Evolutionary conservation across 257 asterid genomes (phyloP), one percentile per base, ranked within the genome.

Genomic region (Linderniella brevidens): DNA sequence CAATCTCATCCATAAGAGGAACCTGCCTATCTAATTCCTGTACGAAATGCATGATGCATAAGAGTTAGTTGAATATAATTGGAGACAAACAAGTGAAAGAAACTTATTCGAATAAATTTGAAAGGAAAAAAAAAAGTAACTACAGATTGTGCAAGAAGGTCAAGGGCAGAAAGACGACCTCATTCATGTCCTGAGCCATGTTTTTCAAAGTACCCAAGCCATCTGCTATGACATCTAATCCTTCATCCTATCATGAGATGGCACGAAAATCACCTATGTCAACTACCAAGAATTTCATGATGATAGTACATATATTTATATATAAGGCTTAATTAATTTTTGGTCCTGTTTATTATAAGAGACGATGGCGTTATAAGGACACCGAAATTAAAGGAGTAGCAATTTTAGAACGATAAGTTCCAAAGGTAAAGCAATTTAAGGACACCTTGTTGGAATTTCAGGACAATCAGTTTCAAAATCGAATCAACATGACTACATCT

Each of bases 1-100:
- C 99, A 50, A 90, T 90, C 75, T 90, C 99, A 61, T 90, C 99
- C 96, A 90, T 77, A 43, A 90, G 80, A 56, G 99, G 99, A 61
- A 90, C 96, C 72, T 90, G 99, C 54, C 99, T 77, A 62, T 90
- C 99, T 52, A 85, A 37, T 68, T 90, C 96, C 96, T 90, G 88
- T 67, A 75, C 5, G 49, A 58, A 53, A 48, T 8, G 13, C 38
- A 62, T 25, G 3, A 25, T 2, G 6, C 4, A 6, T 25, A 25
- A 6, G 32, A n/a, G n/a, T n/a, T n/a, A n/a, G 32, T 25, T 25
- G 4, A 25, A 25, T 39, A 39, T 37, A 55, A 46, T 14, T 11
- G 44, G 41, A 42, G 54, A 55, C 43, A 45, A 59, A n/a, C 36
- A 15, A 61, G 56, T 41, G 4, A 9, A n/a, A 47, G 13, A 9